These are phyloP conservation scores for Blumeria graminis DNA, from an alignment of 2,329 filamentous ascomycete genomes.

Conservation along the genomic window DNA sequence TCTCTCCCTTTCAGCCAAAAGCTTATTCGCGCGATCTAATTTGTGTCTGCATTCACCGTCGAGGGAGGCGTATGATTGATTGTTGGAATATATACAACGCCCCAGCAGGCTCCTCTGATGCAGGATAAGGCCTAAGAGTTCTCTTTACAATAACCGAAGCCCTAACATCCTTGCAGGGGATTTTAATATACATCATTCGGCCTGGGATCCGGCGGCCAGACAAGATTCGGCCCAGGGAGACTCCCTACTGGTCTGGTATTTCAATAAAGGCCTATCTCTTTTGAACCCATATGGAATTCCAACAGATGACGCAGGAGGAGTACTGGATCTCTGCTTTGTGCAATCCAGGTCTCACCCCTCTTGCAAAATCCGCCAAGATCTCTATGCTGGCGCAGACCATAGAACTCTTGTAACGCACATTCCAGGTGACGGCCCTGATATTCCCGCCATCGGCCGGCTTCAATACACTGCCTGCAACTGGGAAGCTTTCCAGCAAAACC, in stretches of 20 bases:
- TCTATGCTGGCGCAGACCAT: not conserved
- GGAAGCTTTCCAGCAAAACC: not conserved
- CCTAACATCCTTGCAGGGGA: not conserved
- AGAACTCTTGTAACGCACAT: not conserved
- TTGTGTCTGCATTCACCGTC: not conserved
- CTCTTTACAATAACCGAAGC: not conserved
- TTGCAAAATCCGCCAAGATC: not conserved
- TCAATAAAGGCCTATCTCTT: not conserved
- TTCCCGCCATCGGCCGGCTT: not conserved
- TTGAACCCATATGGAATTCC: not conserved
- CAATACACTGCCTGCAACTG: not conserved
- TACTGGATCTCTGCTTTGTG: not conserved
- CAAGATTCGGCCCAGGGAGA: not conserved
- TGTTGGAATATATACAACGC: not conserved
- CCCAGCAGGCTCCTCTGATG: not conserved
- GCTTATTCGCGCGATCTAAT: not conserved
- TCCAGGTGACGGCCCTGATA: not conserved
- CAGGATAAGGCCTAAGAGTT: not conserved
- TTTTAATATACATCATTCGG: not conserved
- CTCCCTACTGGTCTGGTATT: not conserved
- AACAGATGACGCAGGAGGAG: not conserved
- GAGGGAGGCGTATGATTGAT: not conserved
- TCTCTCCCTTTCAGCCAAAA: not conserved
- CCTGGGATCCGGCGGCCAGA: not conserved
- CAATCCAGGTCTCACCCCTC: not conserved